A percentile compares a stretch with the other conserved stretches of the same genome.
Evolutionary conservation across 352 stramenopile genomes (phyloP).

Genomic region (Pythium dissimile): DNA sequence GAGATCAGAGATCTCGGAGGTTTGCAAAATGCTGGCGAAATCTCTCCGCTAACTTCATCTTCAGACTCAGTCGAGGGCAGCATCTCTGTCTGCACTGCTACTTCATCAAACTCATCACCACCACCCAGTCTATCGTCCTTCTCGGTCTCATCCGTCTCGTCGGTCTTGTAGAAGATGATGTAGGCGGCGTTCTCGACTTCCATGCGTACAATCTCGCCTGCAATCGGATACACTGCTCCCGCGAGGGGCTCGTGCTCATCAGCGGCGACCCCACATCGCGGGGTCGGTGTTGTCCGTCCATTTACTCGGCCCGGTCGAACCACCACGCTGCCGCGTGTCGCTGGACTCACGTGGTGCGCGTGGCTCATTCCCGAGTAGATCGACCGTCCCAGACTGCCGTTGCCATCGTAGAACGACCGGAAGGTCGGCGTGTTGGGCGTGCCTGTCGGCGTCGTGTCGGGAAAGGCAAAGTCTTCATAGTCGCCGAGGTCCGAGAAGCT

Average conservation of each 20-base stretch:
- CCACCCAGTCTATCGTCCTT: conserved; percentile 33
- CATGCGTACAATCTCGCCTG: conserved; percentile 66
- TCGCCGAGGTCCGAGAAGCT: conserved; percentile 87
- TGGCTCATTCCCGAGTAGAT: conserved; percentile 51
- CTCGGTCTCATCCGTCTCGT: conserved; percentile 55
- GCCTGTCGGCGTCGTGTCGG: conserved; percentile 50
- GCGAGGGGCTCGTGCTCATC: conserved; percentile 67
- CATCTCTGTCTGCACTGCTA: conserved; percentile 30
- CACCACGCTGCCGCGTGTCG: conserved; percentile 18
- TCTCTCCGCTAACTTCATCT: conserved; percentile 7
- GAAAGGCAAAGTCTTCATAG: conserved; percentile 79
- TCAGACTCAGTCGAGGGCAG: conserved; percentile 11
- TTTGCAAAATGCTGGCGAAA: conserved; percentile 22
- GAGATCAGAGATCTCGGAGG: conserved; percentile 77
- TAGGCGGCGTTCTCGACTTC: conserved; percentile 77
- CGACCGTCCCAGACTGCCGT: conserved; percentile 22
- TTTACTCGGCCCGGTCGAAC: conserved; percentile 28
- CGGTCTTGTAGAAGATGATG: conserved; percentile 88
- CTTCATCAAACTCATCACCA: conserved; percentile 9
- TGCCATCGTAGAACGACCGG: conserved; percentile 75
- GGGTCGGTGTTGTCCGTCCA: conserved; percentile 58
- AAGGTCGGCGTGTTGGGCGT: conserved; percentile 44
- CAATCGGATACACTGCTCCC: conserved; percentile 64
- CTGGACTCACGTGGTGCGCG: conserved; percentile 31
- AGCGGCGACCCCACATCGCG: conserved; percentile 41